Percentiles rank a stretch among this genome's conserved stretches.
phyloP scores from a whole-genome alignment of 305 asterid genomes.

The Rubia peregrina region DNA sequence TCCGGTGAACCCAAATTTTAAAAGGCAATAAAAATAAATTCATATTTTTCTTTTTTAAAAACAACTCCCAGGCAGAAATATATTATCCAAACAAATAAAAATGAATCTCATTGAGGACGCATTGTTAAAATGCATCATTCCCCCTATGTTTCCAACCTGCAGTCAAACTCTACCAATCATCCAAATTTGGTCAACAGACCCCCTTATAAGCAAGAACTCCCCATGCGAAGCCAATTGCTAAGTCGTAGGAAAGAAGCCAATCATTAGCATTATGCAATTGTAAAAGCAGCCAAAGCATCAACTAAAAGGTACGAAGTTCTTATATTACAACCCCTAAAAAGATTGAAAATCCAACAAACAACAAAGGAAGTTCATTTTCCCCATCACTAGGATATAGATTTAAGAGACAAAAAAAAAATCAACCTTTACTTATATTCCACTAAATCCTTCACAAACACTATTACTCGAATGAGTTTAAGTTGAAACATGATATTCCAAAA shows the following conservation, averaged over 20 bases:
- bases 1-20: too few species aligned
- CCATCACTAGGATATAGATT: too few species aligned
- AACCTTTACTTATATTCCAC: neutral
- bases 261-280: constrained; percentile 19
- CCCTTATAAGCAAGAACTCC: constrained; percentile 69
- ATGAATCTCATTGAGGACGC: too few species aligned
- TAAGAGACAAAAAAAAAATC: neutral
- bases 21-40: too few species aligned
- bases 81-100: too few species aligned
- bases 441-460: neutral
- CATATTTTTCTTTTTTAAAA: too few species aligned
- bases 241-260: constrained; percentile 16
- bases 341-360: neutral
- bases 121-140: too few species aligned
- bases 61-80: too few species aligned
- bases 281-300: neutral
- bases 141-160: too few species aligned
- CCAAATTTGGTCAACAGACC: constrained; percentile 87
- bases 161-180: too few species aligned
- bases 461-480: neutral
- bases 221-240: constrained; percentile 99
- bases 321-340: neutral
- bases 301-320: neutral
- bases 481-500: neutral
- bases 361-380: neutral